Evolutionary conservation across 2,329 filamentous ascomycete species (phyloP), one percentile per base, ranked within the genome.

Genomic region (Fusarium sp.): DNA sequence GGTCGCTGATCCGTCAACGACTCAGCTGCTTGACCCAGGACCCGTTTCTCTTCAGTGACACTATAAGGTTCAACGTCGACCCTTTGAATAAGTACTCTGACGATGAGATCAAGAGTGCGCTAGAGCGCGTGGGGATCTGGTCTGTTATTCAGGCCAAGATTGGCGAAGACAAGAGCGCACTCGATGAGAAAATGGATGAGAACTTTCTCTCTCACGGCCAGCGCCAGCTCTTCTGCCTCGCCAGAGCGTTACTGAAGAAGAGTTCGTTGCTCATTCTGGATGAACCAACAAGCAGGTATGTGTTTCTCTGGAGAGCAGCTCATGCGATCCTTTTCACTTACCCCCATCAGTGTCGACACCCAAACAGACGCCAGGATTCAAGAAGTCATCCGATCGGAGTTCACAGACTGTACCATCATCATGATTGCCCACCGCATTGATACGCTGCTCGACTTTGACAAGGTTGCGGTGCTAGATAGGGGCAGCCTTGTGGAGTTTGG

Each of bases 21-120:
- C 74, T 88, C 10, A 83, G 83, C 41, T 82, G 82, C 8, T 74
- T 88, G 7, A 84, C 87, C 0, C 87, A 89, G 76, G 87, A 89
- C 36, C 81, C 85, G 0, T 82, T 88, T 57, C 80, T 87, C 16
- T 80, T 89, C 27, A 80, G 81, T 2, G 85, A 85, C 15, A 85
- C 78, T 0, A 77, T 89, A 1, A 81, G 85, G 1, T 77, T 79
- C n/a, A 89, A 89, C 48, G 77, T 85, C 1, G 86, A 88, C 62
- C 86, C 87, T 0, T 71, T 77, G 1, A 70, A 68, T 0, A 71
- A 71, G 7, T 76, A 77, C 44, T 77, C 79, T 1, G 82, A 88
- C 51, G 78, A 80, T 3, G 76, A 76, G 1, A 83, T 88, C 53
- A 78, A 81, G 40, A 68, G 75, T 3, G 85, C 84, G 0, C 76